Evolutionary conservation across 306 rosid species (phyloP).

Genomic region (Quercus ilex): DNA sequence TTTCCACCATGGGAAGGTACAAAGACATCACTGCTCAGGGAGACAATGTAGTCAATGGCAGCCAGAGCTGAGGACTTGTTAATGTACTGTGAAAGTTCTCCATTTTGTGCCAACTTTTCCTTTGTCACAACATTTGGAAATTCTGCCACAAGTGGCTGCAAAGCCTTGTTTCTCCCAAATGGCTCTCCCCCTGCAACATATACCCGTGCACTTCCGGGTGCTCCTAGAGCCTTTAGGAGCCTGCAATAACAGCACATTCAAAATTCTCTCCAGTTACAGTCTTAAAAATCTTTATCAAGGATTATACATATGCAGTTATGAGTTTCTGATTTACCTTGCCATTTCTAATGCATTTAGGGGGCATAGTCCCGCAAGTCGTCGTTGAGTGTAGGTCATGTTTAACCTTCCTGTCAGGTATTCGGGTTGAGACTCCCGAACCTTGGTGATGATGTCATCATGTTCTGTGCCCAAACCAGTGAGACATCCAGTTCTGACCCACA

Average conservation of each 20-base stretch:
- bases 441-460: conserved; percentile 30
- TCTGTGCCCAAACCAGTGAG: conserved; percentile 50
- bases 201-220: conserved; percentile 39
- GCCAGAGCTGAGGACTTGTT: conserved; percentile 56
- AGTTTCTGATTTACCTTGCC: conserved; percentile 34
- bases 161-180: conserved; percentile 44
- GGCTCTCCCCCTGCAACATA: conserved; percentile 56
- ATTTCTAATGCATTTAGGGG: conserved; percentile 54
- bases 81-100: conserved; percentile 40
- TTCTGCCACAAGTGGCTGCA: conserved; percentile 43
- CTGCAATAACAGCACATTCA: conserved; percentile 7
- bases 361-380: conserved; percentile 48
- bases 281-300: not conserved
- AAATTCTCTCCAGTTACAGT: not conserved
- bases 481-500: conserved; percentile 66
- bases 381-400: conserved; percentile 39
- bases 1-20: conserved; percentile 63
- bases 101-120: conserved; percentile 42
- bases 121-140: conserved; percentile 51
- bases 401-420: conserved; percentile 46
- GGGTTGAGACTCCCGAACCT: conserved; percentile 37
- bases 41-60: conserved; percentile 58
- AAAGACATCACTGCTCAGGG: conserved; percentile 50
- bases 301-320: not conserved
- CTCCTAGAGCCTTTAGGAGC: conserved; percentile 52